Base-by-base conservation (phyloP, 2,329 filamentous ascomycete species). In the Ophiostoma sp. region DNA sequence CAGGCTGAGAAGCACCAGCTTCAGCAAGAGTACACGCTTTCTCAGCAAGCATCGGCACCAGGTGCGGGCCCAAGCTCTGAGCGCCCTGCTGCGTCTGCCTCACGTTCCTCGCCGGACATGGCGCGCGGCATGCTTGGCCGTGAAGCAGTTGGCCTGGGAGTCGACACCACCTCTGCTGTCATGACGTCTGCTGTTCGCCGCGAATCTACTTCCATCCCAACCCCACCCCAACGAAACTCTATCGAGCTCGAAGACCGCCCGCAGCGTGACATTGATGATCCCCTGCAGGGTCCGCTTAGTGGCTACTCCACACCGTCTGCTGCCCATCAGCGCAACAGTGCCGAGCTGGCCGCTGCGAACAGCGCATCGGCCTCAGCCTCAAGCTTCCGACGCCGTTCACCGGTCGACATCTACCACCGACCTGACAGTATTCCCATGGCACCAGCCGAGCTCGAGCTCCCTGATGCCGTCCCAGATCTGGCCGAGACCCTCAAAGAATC, bases 91-190 rank as follows among this genome's bases (percentile, higher is more conserved):
- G 11, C 39, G 8, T 19, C 72, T 3, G 61, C 17, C 5, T 45
- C 25, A 28, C 39, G 66, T n/a, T 33, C 72, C 0, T 57, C 75
- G 2, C 31, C 71, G 63, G 90, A 90, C 71, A 82, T 91, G 63
- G 87, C 90, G 73, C 84, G 88, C 74, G 89, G 89, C 50, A 87
- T 90, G 2, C 78, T 91, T 64, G 89, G 89, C 28, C 87, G 87
- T 69, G 89, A 89, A 74, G 79, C 86, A 5, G 81, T 87, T 33
- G 88, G 87, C 0, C 79, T 91, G n/a, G 88, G 86, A 11, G 85
- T 87, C 57, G 87, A 57, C 52, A 87, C 85, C 11, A 83, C 85
- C 57, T 88, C 89, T 69, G 84, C 86, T 50, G 80, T 87, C 17
- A 80, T 89, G 19, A 90, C 85, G n/a, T 89, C 86, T 33, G 89